Base-by-base conservation (phyloP, 2,329 filamentous ascomycete species). In the Ophiocordyceps sinensis region DNA sequence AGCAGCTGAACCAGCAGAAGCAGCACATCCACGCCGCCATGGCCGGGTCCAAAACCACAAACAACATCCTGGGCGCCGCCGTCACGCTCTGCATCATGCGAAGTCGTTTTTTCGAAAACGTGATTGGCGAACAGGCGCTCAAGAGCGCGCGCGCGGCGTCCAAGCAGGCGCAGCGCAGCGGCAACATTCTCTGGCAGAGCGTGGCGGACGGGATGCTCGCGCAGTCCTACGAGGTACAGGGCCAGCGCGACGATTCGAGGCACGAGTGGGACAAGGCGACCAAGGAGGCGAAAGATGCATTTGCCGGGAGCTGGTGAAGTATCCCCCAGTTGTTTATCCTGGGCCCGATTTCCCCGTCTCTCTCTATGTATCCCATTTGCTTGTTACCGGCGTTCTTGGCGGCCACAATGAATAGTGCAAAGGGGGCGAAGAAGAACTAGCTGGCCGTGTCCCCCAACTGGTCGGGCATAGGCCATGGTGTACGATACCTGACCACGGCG, bases 1-100 rank as follows among this genome's bases (percentile, higher is more conserved):
- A 68, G 39, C 75, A 81, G 23, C 81, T 91, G 45, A 78, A 85
- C 44, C 75, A 82, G 46, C 79, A 83, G 42, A 95, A 94, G 60
- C 74, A 80, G 34, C 77, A 82, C 52, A 79, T 95, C 41, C 78
- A 85, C 45, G 69, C 71, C 32, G 82, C 86, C 2, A 71, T 94
- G 35, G 71, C 73, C 32, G 75, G 77, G 3, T 80, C 84, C 12
- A 80, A 81, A 47, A 66, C 68, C 8, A 78, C 82, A 9, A 69
- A 70, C 41, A 94, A 94, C 56, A 76, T 76, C 28, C 83, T 93
- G 48, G 81, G 88, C 41, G 72, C 87, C n/a, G 80, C 80, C 38
- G 82, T 95, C 47, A 79, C 82, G 6, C 74, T 95, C 44, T 87
- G 79, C 49, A 79, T 91, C 48, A 93, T 95, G 82, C 82, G 83